Base-by-base conservation (phyloP, 2,329 filamentous ascomycete species). In the Didymellaceae sp. region DNA sequence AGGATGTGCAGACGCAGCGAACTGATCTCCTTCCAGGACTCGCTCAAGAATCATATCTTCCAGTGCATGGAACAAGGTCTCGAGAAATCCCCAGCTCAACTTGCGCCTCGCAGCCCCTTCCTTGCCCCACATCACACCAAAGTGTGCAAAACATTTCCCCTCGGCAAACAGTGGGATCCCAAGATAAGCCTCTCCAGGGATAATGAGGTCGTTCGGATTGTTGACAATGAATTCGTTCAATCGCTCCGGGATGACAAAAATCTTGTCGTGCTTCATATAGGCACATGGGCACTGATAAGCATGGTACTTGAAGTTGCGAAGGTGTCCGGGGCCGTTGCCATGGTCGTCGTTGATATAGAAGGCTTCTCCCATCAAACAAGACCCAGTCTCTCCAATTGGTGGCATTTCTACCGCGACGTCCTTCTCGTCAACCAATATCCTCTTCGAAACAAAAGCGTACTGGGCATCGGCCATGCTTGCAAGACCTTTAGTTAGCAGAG, bases 191-290 rank as follows among this genome's bases (percentile, higher is more conserved):
- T 89, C 86, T 24, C 82, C 83, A 2, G 82, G 77, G 21, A 86
- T 81, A 0, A 85, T 82, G 10, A 88, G 71, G 40, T 77, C 70
- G 61, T 87, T 86, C 5, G 84, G 83, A 58, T 86, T 86, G 56
- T 84, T 76, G 20, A 80, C 77, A 37, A 83, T 79, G 62, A 86
- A 82, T 5, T 83, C 80, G 44, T 77, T 77, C 35, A 89, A 70
- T 32, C 79, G 77, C 47, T 88, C 82, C 0, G 86, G 84, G 17
- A 90, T 83, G 48, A 89, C 72, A 65, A 88, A 86, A 41, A 88
- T 83, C 67, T 88, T 87, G 73, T 88, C 86, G 66, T 89, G 83
- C 58, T 82, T 84, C 86, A 89, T 88, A 65, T 87, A 82, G 26
- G 81, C 81, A 68, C 86, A 86, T 4, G 86, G 86, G 55, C 85